Evolutionary conservation across 225 moss, liverwort and hornwort species (phyloP), one percentile per base, ranked within the genome.

Genomic region (Asterella californica): DNA sequence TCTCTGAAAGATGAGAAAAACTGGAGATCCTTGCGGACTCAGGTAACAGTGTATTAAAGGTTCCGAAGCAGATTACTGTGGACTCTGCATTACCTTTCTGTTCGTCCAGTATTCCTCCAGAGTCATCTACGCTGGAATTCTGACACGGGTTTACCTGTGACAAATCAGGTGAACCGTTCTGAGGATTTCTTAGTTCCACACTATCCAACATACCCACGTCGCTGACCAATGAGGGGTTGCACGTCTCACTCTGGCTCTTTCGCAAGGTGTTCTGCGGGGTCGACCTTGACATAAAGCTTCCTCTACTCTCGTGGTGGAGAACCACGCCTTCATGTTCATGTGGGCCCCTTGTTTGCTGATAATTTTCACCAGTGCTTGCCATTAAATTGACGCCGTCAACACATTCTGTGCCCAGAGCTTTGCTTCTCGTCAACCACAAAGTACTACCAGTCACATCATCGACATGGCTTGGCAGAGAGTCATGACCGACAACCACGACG

Each of bases 51-150:
- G 62, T 66, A 66, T 87, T 82, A 42, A 87, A 67, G 52, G 84
- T 87, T 62, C 87, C 87, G 63, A 87, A 84, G 70, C 84, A 78
- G 36, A 87, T 87, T 24, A 18, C 34, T 25, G 82, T 34, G 50
- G 80, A 15, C 70, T 66, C 86, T 52, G 57, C 24, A 53, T 17
- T 75, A 53, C 37, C 57, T 34, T 55, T 53, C 57, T 32, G 37
- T 38, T 36, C 75, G 17, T 19, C 9, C 59, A 25, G 37, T 37
- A 37, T 19, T 37, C 57, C 37, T 36, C 1, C n/a, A 59, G 25
- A 74, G 15, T 54, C 72, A 54, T 77, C 34, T 49, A 38, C 42
- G 0, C 27, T 5, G 30, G 55, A 34, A 52, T 74, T 22, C 24
- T 50, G 70, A 47, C 67, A 65, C 38, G 63, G 47, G 60, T 63